phyloP scores from a whole-genome alignment of 75 land plant species.

The Sequoia sempervirens region DNA sequence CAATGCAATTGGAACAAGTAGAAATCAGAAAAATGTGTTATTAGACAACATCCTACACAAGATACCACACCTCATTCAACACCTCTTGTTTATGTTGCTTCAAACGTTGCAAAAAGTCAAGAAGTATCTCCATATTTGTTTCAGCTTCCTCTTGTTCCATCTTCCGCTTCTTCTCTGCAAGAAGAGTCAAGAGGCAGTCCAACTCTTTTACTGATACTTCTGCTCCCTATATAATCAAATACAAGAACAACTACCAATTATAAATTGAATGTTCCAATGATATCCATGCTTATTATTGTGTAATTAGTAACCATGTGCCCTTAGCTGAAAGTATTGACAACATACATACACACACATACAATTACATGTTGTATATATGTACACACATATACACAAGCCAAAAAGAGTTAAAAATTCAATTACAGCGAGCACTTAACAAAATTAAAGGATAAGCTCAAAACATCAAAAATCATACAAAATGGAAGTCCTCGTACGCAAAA shows the following conservation, averaged over 20 bases:
- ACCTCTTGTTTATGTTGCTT: slow-evolving; percentile 83
- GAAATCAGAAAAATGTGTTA: neutral
- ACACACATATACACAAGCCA: neutral
- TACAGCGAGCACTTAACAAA: neutral
- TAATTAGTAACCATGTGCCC: neutral
- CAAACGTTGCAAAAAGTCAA: slow-evolving; percentile 74
- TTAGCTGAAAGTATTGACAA: neutral
- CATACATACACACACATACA: too few relatives aligned
- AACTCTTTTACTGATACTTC: slow-evolving; percentile 92
- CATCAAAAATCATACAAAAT: too few relatives aligned
- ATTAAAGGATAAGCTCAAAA: neutral
- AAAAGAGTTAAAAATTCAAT: neutral
- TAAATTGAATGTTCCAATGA: neutral
- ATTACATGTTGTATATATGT: too few relatives aligned
- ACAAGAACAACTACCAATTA: slow-evolving; percentile 5
- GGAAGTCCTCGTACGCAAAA: neutral
- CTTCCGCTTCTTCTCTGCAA: slow-evolving; percentile 84
- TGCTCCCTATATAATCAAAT: slow-evolving; percentile 67
- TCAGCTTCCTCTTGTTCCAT: slow-evolving; percentile 99
- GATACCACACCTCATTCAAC: slow-evolving; percentile 62
- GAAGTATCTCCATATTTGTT: slow-evolving; percentile 85
- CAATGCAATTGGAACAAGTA: slow-evolving; percentile 1
- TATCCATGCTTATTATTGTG: neutral
- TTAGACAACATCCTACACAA: neutral
- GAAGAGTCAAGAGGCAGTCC: slow-evolving; percentile 63